These are phyloP conservation scores for Podaxis carcinomalis DNA, from an alignment of 768 basidiomycete genomes.

Conservation along the genomic window DNA sequence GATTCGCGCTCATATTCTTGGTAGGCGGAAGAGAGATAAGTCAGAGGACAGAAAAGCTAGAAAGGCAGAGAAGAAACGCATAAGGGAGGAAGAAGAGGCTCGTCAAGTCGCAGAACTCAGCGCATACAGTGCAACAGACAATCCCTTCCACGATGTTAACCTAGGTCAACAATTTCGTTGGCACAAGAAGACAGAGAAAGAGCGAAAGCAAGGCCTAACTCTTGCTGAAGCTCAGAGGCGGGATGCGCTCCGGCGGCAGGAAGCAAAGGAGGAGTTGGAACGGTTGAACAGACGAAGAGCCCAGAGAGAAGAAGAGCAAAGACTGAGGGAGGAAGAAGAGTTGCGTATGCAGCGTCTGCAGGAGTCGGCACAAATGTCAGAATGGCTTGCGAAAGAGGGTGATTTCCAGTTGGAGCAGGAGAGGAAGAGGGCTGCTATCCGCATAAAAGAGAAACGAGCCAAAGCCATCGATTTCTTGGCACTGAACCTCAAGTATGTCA, in stretches of 20 bases:
- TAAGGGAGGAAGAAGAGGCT: conserved; percentile 84
- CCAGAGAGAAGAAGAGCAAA: conserved; percentile 87
- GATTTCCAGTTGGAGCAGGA: conserved; percentile 97
- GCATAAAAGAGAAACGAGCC: conserved; percentile 93
- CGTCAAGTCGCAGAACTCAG: conserved; percentile 92
- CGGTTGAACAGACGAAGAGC: conserved; percentile 85
- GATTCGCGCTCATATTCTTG: conserved; percentile 12
- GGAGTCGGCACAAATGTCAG: conserved; percentile 96
- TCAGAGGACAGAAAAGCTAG: conserved; percentile 82
- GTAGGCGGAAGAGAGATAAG: conserved; percentile 78
- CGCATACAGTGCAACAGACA: conserved; percentile 94
- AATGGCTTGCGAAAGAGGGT: conserved; percentile 96
- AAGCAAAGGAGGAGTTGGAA: conserved; percentile 95
- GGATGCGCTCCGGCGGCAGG: conserved; percentile 78
- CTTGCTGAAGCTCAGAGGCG: conserved; percentile 72
- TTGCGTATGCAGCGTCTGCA: conserved; percentile 81
- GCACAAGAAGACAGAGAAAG: conserved; percentile 98
- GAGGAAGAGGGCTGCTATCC: conserved; percentile 82
- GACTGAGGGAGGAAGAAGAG: conserved; percentile 90
- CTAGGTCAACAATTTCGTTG: conserved; percentile 95
- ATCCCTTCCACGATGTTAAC: conserved; percentile 97
- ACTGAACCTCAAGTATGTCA: conserved; percentile 91
- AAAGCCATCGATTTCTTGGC: conserved; percentile 99
- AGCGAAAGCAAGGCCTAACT: conserved; percentile 81
- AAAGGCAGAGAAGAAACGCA: conserved; percentile 83